A percentile compares a stretch with the other conserved stretches of the same genome.
phyloP scores from a whole-genome alignment of 176 grass and related monocot genomes.

The Zea luxurians region DNA sequence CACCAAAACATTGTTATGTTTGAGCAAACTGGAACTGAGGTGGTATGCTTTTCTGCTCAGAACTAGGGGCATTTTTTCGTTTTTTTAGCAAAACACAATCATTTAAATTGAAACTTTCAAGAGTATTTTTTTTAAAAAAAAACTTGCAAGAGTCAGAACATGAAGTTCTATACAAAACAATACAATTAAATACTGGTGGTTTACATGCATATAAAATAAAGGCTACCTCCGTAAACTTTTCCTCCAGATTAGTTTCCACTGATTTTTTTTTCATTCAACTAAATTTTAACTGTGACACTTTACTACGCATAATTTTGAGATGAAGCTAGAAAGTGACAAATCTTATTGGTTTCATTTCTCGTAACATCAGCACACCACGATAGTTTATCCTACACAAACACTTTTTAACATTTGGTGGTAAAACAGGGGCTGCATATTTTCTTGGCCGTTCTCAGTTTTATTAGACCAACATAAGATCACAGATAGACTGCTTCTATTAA shows the following conservation, averaged over 20 bases:
- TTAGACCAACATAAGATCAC: neutral
- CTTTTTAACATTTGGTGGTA: neutral
- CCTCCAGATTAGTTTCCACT: neutral
- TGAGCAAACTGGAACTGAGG: neutral
- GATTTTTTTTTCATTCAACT: neutral
- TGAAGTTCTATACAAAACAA: conserved; percentile 6
- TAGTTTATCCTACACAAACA: neutral
- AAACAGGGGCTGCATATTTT: neutral
- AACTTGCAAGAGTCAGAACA: neutral
- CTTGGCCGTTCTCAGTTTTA: neutral
- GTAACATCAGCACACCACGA: neutral
- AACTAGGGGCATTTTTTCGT: neutral
- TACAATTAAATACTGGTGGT: neutral
- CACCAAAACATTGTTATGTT: conserved; percentile 12
- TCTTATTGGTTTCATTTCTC: conserved; percentile 11
- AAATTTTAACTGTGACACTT: neutral
- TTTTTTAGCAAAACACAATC: neutral
- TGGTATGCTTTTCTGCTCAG: neutral
- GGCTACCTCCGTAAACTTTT: neutral
- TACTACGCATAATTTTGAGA: neutral
- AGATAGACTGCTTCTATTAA: neutral
- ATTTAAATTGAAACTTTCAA: neutral
- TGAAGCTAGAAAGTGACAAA: neutral
- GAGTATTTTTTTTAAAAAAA: neutral
- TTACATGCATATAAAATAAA: neutral